Evolutionary conservation across 140 eudicot genomes (phyloP).

Genomic region (Ambrosia hybrid): DNA sequence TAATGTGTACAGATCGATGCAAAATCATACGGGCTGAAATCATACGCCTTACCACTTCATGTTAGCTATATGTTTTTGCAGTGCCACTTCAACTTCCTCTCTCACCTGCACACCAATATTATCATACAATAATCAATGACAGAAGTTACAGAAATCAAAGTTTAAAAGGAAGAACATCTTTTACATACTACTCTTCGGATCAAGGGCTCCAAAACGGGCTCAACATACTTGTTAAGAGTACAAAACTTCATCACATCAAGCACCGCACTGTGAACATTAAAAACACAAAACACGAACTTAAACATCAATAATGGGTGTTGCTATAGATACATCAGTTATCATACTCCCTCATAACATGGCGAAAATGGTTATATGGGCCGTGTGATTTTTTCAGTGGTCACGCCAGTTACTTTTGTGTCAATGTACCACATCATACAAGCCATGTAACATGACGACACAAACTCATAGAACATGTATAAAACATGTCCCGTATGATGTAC

Average conservation of each 20-base stretch:
- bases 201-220: conserved; percentile 92
- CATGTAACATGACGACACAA: too few relatives aligned
- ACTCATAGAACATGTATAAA: too few relatives aligned
- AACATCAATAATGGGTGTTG: background rate
- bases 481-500: too few relatives aligned
- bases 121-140: background rate
- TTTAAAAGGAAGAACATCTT: background rate
- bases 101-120: conserved; percentile 54
- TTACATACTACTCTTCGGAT: conserved; percentile 87
- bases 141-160: background rate
- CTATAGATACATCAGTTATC: too few relatives aligned
- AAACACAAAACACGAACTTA: background rate
- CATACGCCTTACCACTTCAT: conserved; percentile 60
- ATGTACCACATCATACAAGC: too few relatives aligned
- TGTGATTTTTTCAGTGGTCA: too few relatives aligned
- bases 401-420: too few relatives aligned
- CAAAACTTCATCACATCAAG: conserved; percentile 60
- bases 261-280: conserved; percentile 58
- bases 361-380: too few relatives aligned
- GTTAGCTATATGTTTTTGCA: conserved; percentile 55
- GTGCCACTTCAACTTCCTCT: conserved; percentile 91
- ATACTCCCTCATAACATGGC: too few relatives aligned
- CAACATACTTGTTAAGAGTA: conserved; percentile 50
- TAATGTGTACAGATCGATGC: background rate
- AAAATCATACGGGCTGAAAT: background rate